These are phyloP conservation scores for Alternaria sp. DNA, from an alignment of 2,329 filamentous ascomycete species.

Conservation along the genomic window DNA sequence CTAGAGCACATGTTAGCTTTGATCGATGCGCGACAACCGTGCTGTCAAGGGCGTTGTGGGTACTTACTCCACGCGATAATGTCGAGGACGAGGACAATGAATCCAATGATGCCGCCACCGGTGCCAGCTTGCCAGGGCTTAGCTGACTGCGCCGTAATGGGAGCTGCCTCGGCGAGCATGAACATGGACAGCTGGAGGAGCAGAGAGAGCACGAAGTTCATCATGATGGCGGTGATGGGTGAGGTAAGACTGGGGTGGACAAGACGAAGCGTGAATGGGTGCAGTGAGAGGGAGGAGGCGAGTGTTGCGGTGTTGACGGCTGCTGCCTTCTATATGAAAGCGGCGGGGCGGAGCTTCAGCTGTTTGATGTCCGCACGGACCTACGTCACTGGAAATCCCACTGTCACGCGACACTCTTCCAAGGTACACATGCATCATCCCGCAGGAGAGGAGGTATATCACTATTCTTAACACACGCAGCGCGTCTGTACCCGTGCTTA, in stretches of 20 bases:
- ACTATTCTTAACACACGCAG: background rate
- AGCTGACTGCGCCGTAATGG: conserved; percentile 45
- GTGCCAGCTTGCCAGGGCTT: conserved; percentile 65
- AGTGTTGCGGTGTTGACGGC: background rate
- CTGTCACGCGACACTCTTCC: conserved; percentile 6
- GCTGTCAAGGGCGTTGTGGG: background rate
- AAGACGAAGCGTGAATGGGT: background rate
- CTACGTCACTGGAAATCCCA: conserved; percentile 18
- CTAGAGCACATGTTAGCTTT: conserved; percentile 48
- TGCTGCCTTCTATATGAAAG: conserved; percentile 21
- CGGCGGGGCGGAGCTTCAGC: conserved; percentile 5
- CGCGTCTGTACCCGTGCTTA: background rate
- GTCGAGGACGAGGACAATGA: conserved; percentile 67
- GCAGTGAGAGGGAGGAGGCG: background rate
- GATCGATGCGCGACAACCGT: background rate
- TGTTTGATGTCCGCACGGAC: conserved; percentile 13
- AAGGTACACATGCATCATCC: conserved; percentile 4
- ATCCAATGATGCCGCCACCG: conserved; percentile 66
- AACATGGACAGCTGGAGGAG: conserved; percentile 61
- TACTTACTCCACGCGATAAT: conserved; percentile 67
- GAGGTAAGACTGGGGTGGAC: background rate
- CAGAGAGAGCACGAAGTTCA: conserved; percentile 48
- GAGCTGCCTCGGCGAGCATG: conserved; percentile 58
- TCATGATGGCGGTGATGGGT: conserved; percentile 28
- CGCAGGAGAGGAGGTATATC: background rate